Percentiles rank a stretch among this genome's conserved stretches.
Evolutionary conservation across 768 basidiomycete species (phyloP).

Genomic region (Lentinula detonsa): DNA sequence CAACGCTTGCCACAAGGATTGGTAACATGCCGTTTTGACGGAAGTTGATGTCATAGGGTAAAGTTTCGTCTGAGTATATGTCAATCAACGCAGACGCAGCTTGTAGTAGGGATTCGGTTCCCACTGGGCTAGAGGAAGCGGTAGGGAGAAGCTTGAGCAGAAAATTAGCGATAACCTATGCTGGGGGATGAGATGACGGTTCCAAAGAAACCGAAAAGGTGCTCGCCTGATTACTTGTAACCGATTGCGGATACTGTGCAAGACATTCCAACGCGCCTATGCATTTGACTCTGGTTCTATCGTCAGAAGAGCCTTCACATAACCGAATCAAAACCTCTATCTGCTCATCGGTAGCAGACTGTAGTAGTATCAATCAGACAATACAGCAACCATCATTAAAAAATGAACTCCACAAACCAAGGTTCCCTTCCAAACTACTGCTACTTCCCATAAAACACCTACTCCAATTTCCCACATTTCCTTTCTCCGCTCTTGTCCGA

Average conservation of each 20-base stretch:
- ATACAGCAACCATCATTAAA: neutral
- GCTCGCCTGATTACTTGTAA: slow-evolving; percentile 61
- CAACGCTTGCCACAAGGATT: slow-evolving; percentile 51
- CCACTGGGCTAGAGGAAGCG: slow-evolving; percentile 32
- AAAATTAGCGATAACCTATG: slow-evolving; percentile 58
- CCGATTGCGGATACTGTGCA: slow-evolving; percentile 58
- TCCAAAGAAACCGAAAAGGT: neutral
- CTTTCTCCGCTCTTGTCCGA: slow-evolving; percentile 61
- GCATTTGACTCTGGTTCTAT: slow-evolving; percentile 61
- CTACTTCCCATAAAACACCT: slow-evolving; percentile 88
- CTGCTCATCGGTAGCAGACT: slow-evolving; percentile 59
- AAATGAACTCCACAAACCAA: slow-evolving; percentile 38
- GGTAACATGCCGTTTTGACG: slow-evolving; percentile 52
- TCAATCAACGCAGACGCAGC: slow-evolving; percentile 81
- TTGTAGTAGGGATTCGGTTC: slow-evolving; percentile 71
- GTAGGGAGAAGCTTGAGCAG: slow-evolving; percentile 59
- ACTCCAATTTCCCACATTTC: slow-evolving; percentile 78
- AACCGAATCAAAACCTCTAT: slow-evolving; percentile 61
- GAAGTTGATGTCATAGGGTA: slow-evolving; percentile 80
- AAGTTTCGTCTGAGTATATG: slow-evolving; percentile 85
- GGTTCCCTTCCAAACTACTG: slow-evolving; percentile 62
- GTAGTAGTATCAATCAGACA: neutral
- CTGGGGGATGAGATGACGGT: neutral
- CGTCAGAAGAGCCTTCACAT: slow-evolving; percentile 49
- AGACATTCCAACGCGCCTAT: slow-evolving; percentile 85